phyloP scores from a whole-genome alignment of 352 stramenopile genomes.

The Nothophytophthora sp. region DNA sequence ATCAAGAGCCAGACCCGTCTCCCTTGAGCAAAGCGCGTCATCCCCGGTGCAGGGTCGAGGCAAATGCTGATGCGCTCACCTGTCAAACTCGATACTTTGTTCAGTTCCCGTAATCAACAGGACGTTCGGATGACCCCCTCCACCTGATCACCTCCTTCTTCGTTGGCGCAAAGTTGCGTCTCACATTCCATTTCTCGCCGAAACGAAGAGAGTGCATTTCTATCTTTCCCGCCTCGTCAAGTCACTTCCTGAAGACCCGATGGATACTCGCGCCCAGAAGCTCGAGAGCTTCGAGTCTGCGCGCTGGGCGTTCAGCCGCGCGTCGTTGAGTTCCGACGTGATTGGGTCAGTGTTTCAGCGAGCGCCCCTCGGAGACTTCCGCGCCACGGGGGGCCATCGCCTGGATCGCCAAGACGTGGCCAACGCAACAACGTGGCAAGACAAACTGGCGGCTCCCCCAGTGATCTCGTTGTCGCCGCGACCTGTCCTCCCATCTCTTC shows the following conservation, averaged over 20 bases:
- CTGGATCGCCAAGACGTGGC: neutral
- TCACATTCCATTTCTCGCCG: no score
- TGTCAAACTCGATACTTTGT: neutral
- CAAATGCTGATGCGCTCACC: neutral
- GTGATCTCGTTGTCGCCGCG: no score
- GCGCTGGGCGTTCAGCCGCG: neutral
- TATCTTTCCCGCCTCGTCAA: neutral
- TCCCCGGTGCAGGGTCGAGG: neutral
- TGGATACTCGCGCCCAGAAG: neutral
- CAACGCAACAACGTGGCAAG: neutral
- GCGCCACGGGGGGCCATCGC: neutral
- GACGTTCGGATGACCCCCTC: neutral
- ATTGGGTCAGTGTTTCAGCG: constrained; percentile 13
- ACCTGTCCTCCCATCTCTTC: no score
- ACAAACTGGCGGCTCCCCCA: no score
- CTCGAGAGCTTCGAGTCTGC: neutral
- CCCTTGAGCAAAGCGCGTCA: neutral
- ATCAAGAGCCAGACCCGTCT: neutral
- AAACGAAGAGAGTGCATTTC: no score
- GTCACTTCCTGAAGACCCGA: constrained; percentile 4
- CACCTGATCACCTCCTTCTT: no score
- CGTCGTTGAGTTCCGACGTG: constrained; percentile 8
- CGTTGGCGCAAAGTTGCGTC: no score
- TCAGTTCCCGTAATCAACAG: neutral
- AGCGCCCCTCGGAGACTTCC: neutral